Base-by-base conservation (phyloP, 257 asterid genomes). In the Capsicum rhomboideum region DNA sequence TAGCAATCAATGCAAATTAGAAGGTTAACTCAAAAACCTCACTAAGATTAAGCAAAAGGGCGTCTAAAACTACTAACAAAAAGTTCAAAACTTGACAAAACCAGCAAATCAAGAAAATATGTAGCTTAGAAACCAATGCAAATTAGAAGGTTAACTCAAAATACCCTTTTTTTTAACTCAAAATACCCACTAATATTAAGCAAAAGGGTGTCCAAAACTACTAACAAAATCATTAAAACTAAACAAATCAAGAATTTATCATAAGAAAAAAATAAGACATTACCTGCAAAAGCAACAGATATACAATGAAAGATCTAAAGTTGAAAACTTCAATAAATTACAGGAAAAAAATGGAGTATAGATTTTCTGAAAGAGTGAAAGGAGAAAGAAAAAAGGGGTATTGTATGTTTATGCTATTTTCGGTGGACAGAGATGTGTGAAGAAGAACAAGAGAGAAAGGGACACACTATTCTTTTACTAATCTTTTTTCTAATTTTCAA, bases 291-390 rank as follows among this genome's bases (percentile, higher is more conserved):
- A 55, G 46, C 29, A 85, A 40, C 34, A 74, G 87, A 85, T 85
- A 88, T 87, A 87, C 2, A 1, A 83, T 79, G 49, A 87, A 87
- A 85, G 94, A 92, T 93, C 92, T 85, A 83, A 20, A 59, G 84
- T 42, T 16, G 75, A 26, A 28, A 68, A 18, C 34, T 87, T 26
- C 55, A 42, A 67, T 84, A 80, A 37, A 84, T 61, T 75, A 26
- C 44, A 50, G 13, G 16, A 46, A 75, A 23, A 75, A 23, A 75
- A 9, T 26, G 46, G 46, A 8, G 26, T 50, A 16, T n/a, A 75
- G 59, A 77, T 77, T 23, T 49, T 53, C 53, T 34, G 1, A 81
- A 81, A 84, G 53, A 50, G 78, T 9, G 61, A 55, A 34, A 84
- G 21, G 4, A 54, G 17, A 26, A 31, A 58, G 14, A 8, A 44